Percentiles rank a stretch among this genome's conserved stretches.
phyloP scores from a whole-genome alignment of 73 alveolate species.

The Paramecium sonneborni region DNA sequence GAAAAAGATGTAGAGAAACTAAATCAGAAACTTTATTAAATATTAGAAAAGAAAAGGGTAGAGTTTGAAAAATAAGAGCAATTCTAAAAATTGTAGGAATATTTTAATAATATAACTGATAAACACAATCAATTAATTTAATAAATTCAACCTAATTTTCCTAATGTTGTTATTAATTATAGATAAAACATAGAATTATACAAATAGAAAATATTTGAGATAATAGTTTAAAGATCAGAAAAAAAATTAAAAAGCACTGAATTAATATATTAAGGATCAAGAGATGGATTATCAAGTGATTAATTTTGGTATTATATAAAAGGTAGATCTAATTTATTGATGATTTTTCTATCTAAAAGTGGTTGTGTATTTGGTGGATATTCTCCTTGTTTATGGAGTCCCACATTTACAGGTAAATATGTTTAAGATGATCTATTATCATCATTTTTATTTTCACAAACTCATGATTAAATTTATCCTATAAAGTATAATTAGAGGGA shows the following conservation, averaged over 20 bases:
- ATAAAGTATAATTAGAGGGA: background rate
- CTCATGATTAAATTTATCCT: background rate
- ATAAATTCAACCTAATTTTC: background rate
- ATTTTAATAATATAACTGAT: background rate
- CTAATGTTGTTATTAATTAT: background rate
- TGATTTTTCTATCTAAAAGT: background rate
- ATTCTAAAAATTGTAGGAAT: background rate
- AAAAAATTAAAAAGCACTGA: background rate
- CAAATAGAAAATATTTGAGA: background rate
- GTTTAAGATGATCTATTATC: background rate
- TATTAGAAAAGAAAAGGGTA: background rate
- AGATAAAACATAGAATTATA: background rate
- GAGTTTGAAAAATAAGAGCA: background rate
- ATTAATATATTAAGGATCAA: background rate
- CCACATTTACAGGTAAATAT: background rate
- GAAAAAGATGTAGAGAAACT: background rate
- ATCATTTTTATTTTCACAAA: conserved; percentile 23
- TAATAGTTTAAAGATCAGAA: background rate
- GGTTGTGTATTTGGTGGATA: conserved; percentile 33
- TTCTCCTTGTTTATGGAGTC: background rate
- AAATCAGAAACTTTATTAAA: background rate
- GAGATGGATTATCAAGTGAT: background rate
- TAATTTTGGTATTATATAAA: background rate
- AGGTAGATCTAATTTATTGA: background rate
- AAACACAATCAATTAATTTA: background rate